phyloP scores from a whole-genome alignment of 306 rosid species.

The Quercus variabilis region DNA sequence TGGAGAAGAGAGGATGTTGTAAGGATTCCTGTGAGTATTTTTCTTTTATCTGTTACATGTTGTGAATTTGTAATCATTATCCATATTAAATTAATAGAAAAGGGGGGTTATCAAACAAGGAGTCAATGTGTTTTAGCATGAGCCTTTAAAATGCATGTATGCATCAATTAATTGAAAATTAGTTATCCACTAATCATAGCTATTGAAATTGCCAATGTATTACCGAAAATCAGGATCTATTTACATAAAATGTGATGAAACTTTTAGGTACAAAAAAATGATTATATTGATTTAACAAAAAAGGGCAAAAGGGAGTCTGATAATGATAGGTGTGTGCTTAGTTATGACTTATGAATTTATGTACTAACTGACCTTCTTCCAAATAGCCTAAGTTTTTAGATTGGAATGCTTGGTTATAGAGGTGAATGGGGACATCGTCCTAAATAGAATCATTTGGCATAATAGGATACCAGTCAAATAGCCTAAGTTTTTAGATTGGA shows the following conservation, averaged over 20 bases:
- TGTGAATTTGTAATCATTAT: not conserved
- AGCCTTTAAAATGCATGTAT: not conserved
- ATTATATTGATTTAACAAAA: not conserved
- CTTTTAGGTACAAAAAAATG: not conserved
- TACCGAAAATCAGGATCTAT: not conserved
- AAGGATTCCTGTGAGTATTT: conserved; percentile 45
- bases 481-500: not conserved
- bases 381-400: not conserved
- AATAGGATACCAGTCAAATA: not conserved
- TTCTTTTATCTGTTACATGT: conserved; percentile 1
- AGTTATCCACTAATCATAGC: not conserved
- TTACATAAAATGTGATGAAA: not conserved
- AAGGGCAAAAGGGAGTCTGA: not conserved
- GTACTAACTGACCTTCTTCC: not conserved
- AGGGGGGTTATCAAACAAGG: too few species aligned
- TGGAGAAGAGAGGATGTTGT: conserved; percentile 47
- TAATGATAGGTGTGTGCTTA: not conserved
- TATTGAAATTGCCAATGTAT: not conserved
- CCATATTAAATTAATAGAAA: not conserved
- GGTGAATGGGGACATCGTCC: not conserved
- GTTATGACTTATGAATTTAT: not conserved
- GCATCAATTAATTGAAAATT: not conserved
- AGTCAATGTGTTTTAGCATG: not conserved
- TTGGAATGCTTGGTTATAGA: not conserved
- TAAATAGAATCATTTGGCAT: not conserved